Conservation (phyloP, 2,329 filamentous ascomycete genomes). For the Dothidotthia symphoricarpi region DNA sequence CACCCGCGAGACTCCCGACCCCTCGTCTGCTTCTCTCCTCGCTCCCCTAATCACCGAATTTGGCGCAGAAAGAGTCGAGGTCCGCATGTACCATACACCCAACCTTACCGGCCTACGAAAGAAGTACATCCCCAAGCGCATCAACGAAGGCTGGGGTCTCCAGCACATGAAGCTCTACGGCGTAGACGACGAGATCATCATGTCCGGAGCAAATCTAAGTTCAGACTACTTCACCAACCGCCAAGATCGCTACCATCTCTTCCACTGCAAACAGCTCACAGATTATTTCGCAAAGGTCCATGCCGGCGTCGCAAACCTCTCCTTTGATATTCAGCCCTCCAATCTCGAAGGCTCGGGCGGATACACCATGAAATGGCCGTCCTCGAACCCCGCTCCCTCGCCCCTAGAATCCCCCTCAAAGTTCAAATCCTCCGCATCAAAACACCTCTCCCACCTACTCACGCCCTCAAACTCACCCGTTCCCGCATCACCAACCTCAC, state of each 20-base stretch:
- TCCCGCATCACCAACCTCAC: constrained; percentile 16
- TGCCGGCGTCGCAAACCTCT: constrained; percentile 71
- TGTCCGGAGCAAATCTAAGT: constrained; percentile 85
- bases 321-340: constrained; percentile 72
- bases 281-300: constrained; percentile 82
- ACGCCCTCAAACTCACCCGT: constrained; percentile 46
- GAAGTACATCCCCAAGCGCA: constrained; percentile 76
- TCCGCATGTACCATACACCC: constrained; percentile 97
- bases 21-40: constrained; percentile 85
- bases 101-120: constrained; percentile 88
- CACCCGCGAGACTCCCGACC: constrained; percentile 81
- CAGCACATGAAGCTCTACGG: constrained; percentile 99
- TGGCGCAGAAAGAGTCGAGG: constrained; percentile 77
- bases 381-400: constrained; percentile 68
- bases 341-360: constrained; percentile 48
- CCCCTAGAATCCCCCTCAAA: constrained; percentile 68
- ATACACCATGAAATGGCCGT: constrained; percentile 69
- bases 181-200: constrained; percentile 89
- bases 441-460: constrained; percentile 65
- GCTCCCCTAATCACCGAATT: constrained; percentile 82
- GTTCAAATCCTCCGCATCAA: constrained; percentile 69
- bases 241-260: constrained; percentile 91
- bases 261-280: constrained; percentile 74
- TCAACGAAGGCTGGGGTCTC: constrained; percentile 97
- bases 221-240: constrained; percentile 95